Base-by-base conservation (phyloP, 106 monocot species). In the Acorus gramineus region DNA sequence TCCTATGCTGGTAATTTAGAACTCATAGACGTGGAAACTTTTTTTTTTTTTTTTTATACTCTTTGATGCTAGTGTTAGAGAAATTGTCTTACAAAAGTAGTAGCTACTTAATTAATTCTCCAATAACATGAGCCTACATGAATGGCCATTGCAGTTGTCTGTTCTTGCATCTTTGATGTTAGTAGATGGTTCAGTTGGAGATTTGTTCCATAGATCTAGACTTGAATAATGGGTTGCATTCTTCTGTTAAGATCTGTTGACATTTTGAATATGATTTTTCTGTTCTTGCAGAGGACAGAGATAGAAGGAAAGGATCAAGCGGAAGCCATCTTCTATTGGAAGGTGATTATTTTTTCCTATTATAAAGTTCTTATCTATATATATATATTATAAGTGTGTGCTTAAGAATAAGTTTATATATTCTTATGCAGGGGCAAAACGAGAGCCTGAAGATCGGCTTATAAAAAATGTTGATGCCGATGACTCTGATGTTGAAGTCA, bases 401-500 rank as follows among this genome's bases (percentile, higher is more conserved):
- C 28, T 28, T 28, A 28, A 28, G 28, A 28, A 28, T 28, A 28
- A 28, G 28, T 1, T 28, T 0, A 1, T 28, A 28, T 28, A 28
- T 28, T 28, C 28, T 28, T 28, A 28, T 28, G 11, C 59, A 85
- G 96, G 87, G 57, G 48, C 64, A 50, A 99, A 80, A 68, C 84
- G 83, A 69, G 92, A 99, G 28, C 66, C 77, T 5, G 98, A 99
- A 47, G 92, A 99, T 11, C 79, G 86, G 45, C 81, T 92, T 70
- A 70, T 92, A 49, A 66, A 86, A 49, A 83, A 80, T 58, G 81
- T 86, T 4, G 92, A 99, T 85, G 98, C 92, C 60, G 92, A 99
- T 78, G 92, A 99, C 66, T 89, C 98, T 56, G 98, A 99, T 63
- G 78, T 84, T 14, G 92, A 99, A 54, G 81, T 79, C 61, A 92